Evolutionary conservation across 2,329 filamentous ascomycete genomes (phyloP), one percentile per base, ranked within the genome.

Genomic region (Myotisia sp.): DNA sequence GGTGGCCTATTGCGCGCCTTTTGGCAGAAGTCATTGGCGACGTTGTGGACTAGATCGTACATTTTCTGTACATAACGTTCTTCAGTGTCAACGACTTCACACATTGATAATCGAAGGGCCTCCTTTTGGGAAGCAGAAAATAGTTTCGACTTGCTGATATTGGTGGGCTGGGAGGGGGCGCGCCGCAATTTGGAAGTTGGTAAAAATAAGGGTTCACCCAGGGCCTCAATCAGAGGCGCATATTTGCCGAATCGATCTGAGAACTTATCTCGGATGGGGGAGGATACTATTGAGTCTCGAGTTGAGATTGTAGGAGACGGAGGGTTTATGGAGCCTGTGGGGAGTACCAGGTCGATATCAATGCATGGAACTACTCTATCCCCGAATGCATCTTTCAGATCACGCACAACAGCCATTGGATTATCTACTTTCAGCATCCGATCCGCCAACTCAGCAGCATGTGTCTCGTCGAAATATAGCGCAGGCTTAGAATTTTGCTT

Each of bases 11-110:
- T 62, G 46, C 68, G 74, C 3, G 79, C 77, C 42, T 75, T 78
- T 33, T 76, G 63, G 20, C 81, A 75, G 47, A 92, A 86, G 41
- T 92, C 81, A 36, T 74, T 72, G 17, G 84, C 84, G 19, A 94
- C 74, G 39, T 78, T 74, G 42, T 80, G 74, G 26, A 93, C 79
- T 40, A 98, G 61, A 44, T 90, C 81, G 41, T 81, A 74, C 37
- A 98, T 60, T 55, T 95, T 94, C 47, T 71, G 69, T 26, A 98
- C 84, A 56, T 95, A 98, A 54, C 83, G 78, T 52, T 90, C 84
- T 55, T 98, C 90, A 0, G 90, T 98, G 48, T 92, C 82, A 21
- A 94, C 73, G 39, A 95, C 62, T 55, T 98, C 90, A 39, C 74
- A 76, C 67, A 98, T 76, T 55, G 93, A 87, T 56, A 86, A 79